Conservation (phyloP, 2,329 filamentous ascomycete genomes). For the Fusarium graminum region DNA sequence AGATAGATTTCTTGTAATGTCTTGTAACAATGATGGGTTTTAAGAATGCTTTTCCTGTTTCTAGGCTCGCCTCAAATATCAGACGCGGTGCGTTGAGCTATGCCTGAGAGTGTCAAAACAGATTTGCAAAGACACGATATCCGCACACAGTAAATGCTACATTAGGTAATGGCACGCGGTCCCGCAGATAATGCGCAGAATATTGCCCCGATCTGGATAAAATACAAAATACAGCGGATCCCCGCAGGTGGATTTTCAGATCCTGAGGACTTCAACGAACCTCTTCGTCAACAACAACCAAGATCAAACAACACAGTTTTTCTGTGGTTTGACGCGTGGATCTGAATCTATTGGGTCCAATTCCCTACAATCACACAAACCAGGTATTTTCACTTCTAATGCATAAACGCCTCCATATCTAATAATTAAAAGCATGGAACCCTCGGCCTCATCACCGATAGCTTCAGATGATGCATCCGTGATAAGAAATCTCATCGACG, state of each 20-base stretch:
- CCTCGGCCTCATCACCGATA: neutral
- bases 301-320: neutral
- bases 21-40: too few species aligned
- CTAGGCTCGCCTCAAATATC: too few species aligned
- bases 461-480: neutral
- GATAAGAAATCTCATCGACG: neutral
- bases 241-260: constrained; percentile 9
- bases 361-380: constrained; percentile 2
- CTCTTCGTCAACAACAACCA: neutral
- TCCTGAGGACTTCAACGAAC: neutral
- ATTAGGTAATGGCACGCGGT: constrained; percentile 10
- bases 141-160: neutral
- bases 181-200: neutral
- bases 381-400: neutral
- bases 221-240: constrained; percentile 5
- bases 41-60: too few species aligned
- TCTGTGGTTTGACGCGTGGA: neutral
- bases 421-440: neutral
- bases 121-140: neutral
- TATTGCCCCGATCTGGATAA: constrained; percentile 17
- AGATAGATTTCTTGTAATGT: neutral
- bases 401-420: neutral
- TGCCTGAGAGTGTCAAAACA: too few species aligned
- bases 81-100: too few species aligned
- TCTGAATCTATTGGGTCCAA: neutral